phyloP scores from a whole-genome alignment of 192 early-diverging fungal species.

The Backusella sp. region DNA sequence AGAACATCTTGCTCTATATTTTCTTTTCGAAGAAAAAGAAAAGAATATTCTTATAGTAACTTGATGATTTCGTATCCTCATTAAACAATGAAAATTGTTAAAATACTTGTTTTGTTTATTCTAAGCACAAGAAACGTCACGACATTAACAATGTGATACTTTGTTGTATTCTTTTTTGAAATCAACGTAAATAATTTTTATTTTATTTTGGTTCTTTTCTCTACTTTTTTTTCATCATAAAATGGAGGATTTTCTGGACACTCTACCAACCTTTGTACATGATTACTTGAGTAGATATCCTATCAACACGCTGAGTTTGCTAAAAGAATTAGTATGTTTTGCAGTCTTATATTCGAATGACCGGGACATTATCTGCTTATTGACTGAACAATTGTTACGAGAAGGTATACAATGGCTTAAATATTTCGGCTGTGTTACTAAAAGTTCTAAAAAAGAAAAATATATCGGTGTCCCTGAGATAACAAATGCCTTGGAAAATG shows the following conservation, averaged over 20 bases:
- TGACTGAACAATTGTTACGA: not conserved
- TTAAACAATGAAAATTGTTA: not conserved
- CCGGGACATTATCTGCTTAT: slow-evolving; percentile 9
- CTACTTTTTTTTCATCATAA: not conserved
- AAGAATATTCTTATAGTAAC: not conserved
- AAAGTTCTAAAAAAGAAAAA: not conserved
- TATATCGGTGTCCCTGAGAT: not conserved
- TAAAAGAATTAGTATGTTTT: slow-evolving; percentile 36
- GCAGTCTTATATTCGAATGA: slow-evolving; percentile 37
- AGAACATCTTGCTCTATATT: not conserved
- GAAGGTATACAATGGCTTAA: not conserved
- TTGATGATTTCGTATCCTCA: not conserved
- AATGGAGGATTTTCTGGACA: slow-evolving; percentile 35
- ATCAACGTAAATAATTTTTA: not conserved
- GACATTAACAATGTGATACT: not conserved
- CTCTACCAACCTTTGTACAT: slow-evolving; percentile 37
- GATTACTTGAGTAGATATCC: slow-evolving; percentile 24
- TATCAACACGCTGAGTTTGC: slow-evolving; percentile 22
- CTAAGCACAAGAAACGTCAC: slow-evolving; percentile 1
- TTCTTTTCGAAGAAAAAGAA: not conserved
- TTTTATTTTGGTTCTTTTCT: not conserved
- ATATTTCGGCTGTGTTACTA: not conserved
- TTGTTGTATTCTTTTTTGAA: not conserved
- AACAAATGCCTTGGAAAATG: not conserved
- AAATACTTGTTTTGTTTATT: not conserved